Conservation (phyloP, 2,329 filamentous ascomycete genomes). For the Talaromyces sp. region DNA sequence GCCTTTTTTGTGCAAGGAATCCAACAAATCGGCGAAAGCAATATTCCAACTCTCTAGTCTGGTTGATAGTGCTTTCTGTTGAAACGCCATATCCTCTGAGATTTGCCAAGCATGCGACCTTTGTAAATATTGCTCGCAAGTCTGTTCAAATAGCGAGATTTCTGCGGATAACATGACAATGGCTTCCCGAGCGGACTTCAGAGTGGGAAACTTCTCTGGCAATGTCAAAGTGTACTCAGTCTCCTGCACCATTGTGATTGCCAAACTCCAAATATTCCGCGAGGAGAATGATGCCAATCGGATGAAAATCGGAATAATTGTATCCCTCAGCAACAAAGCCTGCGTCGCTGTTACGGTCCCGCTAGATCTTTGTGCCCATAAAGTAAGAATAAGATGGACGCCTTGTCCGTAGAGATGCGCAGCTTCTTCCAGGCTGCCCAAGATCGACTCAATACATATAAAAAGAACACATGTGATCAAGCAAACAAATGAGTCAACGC, state of each 20-base stretch:
- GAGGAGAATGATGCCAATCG: slow-evolving; percentile 26
- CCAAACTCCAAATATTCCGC: slow-evolving; percentile 13
- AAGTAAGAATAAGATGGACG: slow-evolving; percentile 25
- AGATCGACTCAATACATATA: slow-evolving; percentile 32
- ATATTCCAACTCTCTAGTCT: slow-evolving; percentile 25
- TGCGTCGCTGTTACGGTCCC: slow-evolving; percentile 19
- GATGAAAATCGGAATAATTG: slow-evolving; percentile 31
- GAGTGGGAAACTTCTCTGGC: slow-evolving; percentile 20
- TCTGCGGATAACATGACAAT: slow-evolving; percentile 27
- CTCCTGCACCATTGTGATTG: slow-evolving; percentile 21
- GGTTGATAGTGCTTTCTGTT: slow-evolving; percentile 20
- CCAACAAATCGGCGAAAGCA: slow-evolving; percentile 24
- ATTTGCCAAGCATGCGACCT: slow-evolving; percentile 16
- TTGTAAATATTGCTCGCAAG: slow-evolving; percentile 22
- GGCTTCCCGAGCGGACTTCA: slow-evolving; percentile 27
- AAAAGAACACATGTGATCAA: slow-evolving; percentile 34
- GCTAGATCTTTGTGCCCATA: slow-evolving; percentile 20
- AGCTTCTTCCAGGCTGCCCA: slow-evolving; percentile 27
- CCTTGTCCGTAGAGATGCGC: slow-evolving; percentile 31
- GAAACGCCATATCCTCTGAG: slow-evolving; percentile 19
- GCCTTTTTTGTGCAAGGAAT: neutral
- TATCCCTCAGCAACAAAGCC: slow-evolving; percentile 23
- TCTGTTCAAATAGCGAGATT: slow-evolving; percentile 24
- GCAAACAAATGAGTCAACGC: slow-evolving; percentile 28
- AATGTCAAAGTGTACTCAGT: neutral